Evolutionary conservation across 495 filamentous ascomycete genomes (phyloP), one percentile per base, ranked within the genome.

Genomic region (Evernia prunastri): DNA sequence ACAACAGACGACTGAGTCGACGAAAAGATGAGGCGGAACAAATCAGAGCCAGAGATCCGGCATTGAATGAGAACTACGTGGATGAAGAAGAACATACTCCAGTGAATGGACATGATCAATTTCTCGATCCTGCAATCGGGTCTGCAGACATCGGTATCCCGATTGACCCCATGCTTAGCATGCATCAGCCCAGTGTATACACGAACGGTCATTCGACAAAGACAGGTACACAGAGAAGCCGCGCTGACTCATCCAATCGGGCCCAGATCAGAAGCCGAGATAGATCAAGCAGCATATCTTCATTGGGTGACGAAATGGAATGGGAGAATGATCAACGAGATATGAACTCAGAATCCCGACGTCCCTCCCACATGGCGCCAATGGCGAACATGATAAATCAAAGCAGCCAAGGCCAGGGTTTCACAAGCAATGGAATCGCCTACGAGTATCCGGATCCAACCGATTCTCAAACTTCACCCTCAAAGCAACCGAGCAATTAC

Each of bases 11-110:
- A 10, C 66, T 87, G 31, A 73, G 74, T 43, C 78, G 77, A 56
- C 78, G 78, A 13, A 73, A 73, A 45, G 73, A 77, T 54, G 82
- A 84, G 64, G 84, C 81, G 12, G 80, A 81, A 66, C 60, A 76
- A 17, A 78, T 74, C 5, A 81, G 80, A 57, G 65, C 75, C 27
- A 72, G 72, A 40, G 77, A 80, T 59, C 68, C 75, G 20, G 64
- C 75, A 12, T 66, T 79, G 18, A 72, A 77, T 49, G 75, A 78
- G 29, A 77, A 77, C 11, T 72, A 78, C 65, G 71, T 70, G 35
- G 69, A 76, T 65, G 67, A 71, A 63, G 66, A 65, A 61, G 72
- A 73, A 63, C 49, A 33, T n/a, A 60, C 36, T 7, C 58, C 63
- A 18, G 20, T 64, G 12, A 65, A 57, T 3, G 62, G 56, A 15